Base-by-base conservation (phyloP, 2,329 filamentous ascomycete genomes). In the Talaromyces sp. region DNA sequence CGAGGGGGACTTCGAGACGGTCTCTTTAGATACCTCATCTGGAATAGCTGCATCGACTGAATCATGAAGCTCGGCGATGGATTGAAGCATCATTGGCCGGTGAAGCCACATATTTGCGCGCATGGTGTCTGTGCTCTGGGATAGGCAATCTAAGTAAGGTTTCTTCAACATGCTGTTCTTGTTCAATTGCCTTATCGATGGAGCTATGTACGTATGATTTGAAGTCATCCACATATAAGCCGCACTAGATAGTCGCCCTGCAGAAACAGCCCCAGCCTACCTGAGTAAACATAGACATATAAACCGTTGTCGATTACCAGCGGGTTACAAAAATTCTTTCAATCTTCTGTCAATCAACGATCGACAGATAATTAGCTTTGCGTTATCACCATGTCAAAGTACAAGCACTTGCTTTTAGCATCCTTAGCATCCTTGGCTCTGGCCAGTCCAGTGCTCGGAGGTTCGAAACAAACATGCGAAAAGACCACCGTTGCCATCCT, bases 401-500 rank as follows among this genome's bases (percentile, higher is more conserved):
- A 42, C 8, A 31, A 40, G 37, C 31, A 61, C 18, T 25, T 21
- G 16, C 18, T 62, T 21, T 35, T 46, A 31, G 16, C 55, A 1
- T 21, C 52, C 21, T 35, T 46, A 31, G 16, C 55, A 1, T 21
- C 52, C 21, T 35, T 48, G 33, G 18, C 40, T 12, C 40, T 62
- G 42, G 40, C n/a, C 21, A 55, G 18, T 39, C 21, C 60, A 46
- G 60, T 62, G 7, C 61, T 66, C 8, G 62, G 66, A n/a, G 50
- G 58, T 52, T 62, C 68, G 14, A 64, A 67, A 55, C 58, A 57
- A 8, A 64, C 58, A n/a, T 75, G 72, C 58, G 69, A 67, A 4
- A 68, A 69, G 60, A 73, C 73, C 1, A 73, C 70, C 5, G 73
- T 76, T 59, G 73, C 73, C 2, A 71, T 76, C 21, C 59, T 75